phyloP scores from a whole-genome alignment of 2,329 filamentous ascomycete genomes.

The Colletotrichum orchidophilum region DNA sequence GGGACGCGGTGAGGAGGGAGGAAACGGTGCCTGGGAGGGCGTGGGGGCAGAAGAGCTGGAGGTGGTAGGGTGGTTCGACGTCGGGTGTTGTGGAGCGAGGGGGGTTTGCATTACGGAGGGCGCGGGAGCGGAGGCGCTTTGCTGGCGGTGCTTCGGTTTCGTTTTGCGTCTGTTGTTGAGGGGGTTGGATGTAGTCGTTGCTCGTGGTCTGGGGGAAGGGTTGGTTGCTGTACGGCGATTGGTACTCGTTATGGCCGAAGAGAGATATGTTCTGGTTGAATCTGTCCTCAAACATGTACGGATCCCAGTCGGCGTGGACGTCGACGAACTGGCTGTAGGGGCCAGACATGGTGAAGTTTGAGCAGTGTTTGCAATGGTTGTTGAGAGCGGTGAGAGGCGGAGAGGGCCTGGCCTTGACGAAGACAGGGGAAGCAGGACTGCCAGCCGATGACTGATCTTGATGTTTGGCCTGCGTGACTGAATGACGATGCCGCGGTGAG shows the following conservation, averaged over 20 bases:
- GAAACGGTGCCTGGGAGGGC: conserved; percentile 11
- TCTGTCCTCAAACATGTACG: not conserved
- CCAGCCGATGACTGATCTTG: not conserved
- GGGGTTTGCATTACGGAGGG: not conserved
- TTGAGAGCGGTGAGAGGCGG: too few species aligned
- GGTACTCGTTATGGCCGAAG: not conserved
- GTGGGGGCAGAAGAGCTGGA: not conserved
- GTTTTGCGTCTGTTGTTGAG: not conserved
- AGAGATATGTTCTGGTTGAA: not conserved
- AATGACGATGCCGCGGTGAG: not conserved
- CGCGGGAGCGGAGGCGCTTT: not conserved
- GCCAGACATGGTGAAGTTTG: not conserved
- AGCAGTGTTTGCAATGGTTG: not conserved
- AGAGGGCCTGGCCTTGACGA: not conserved
- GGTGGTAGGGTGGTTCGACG: not conserved
- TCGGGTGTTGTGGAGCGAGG: conserved; percentile 7
- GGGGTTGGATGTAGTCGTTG: not conserved
- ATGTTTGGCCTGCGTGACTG: not conserved
- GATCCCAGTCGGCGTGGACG: not conserved
- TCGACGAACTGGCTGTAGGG: not conserved
- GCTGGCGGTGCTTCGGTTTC: not conserved
- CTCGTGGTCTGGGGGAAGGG: not conserved
- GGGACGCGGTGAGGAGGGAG: conserved; percentile 34
- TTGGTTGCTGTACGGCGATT: not conserved
- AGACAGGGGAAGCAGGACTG: not conserved